Evolutionary conservation across 371 early-diverging fungal genomes (phyloP), one percentile per base, ranked within the genome.

Genomic region (Mucor velutinosus): DNA sequence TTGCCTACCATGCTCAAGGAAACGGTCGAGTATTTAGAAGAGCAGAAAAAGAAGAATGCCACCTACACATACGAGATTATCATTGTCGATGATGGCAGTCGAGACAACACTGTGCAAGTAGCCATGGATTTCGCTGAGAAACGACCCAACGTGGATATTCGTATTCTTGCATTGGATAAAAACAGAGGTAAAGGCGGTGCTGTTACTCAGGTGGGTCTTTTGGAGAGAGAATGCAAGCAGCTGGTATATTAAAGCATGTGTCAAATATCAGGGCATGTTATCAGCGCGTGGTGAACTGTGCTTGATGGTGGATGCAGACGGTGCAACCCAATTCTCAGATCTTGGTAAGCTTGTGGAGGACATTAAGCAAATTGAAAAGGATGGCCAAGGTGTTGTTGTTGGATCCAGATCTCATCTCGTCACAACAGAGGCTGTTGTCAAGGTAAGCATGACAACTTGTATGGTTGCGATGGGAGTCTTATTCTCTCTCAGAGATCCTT

Each of bases 111-210:
- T 3, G 70, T 86, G 1, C 76, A 88, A 12, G 83, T 89, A 5
- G 95, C 93, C 0, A 66, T 90, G 30, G 76, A 87, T 29, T 84
- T 88, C 73, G 93, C 94, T 5, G 81, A 86, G 58, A 68, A 83
- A 60, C 76, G 85, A 49, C 60, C 70, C 1, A 65, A 85, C 5
- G 76, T 73, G 21, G 87, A 90, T 70, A 78, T 97, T 35, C 86
- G 91, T n/a, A 87, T 94, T 7, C 59, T 98, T 61, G 89, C 78
- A 37, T 81, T 94, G 63, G 90, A 89, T 58, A 88, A 83, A 70
- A 98, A 98, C 80, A 76, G 95, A 60, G 97, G 97, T 45, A 98
- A 98, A 76, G 98, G 98, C 53, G 96, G 96, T 0, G 95, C 97
- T 23, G 95, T 97, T 15, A 93, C 93, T 35, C 93, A 95, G 90